Conservation (phyloP, 2,329 filamentous ascomycete genomes). For the Sphaerulina populicola region DNA sequence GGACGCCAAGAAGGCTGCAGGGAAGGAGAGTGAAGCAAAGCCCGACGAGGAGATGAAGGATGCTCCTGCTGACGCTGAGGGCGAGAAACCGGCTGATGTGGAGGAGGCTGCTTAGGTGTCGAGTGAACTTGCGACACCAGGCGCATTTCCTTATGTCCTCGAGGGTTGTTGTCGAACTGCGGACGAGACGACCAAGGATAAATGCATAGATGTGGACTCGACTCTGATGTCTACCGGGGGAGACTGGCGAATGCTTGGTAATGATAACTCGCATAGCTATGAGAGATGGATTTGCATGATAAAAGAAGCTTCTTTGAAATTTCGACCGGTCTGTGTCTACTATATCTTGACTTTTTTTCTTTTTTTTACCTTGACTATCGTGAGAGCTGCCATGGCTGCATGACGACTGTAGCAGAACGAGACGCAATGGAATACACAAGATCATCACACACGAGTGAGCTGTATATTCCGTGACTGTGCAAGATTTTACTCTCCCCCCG, state of each 20-base stretch:
- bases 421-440: too few relatives aligned
- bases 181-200: conserved; percentile 1
- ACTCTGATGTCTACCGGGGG: conserved; percentile 8
- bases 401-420: too few relatives aligned
- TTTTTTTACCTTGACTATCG: too few relatives aligned
- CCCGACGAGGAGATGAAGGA: conserved; percentile 53
- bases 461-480: too few relatives aligned
- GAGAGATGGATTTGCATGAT: conserved; percentile 1
- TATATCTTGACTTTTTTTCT: too few relatives aligned
- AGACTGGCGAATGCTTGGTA: conserved; percentile 11
- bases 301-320: not conserved
- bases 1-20: conserved; percentile 36
- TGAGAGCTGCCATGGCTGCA: too few relatives aligned
- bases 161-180: not conserved
- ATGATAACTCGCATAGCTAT: conserved; percentile 14
- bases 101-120: conserved; percentile 22
- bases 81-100: conserved; percentile 23
- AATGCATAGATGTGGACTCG: conserved; percentile 9
- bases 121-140: conserved; percentile 10
- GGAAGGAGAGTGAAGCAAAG: conserved; percentile 33
- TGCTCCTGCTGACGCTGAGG: conserved; percentile 34
- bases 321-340: too few relatives aligned
- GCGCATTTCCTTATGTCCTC: not conserved
- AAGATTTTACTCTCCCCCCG: too few relatives aligned
- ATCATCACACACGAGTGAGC: too few relatives aligned